Evolutionary conservation across 192 early-diverging fungal species (phyloP), one percentile per base, ranked within the genome.

Genomic region (Dissophora ornata): DNA sequence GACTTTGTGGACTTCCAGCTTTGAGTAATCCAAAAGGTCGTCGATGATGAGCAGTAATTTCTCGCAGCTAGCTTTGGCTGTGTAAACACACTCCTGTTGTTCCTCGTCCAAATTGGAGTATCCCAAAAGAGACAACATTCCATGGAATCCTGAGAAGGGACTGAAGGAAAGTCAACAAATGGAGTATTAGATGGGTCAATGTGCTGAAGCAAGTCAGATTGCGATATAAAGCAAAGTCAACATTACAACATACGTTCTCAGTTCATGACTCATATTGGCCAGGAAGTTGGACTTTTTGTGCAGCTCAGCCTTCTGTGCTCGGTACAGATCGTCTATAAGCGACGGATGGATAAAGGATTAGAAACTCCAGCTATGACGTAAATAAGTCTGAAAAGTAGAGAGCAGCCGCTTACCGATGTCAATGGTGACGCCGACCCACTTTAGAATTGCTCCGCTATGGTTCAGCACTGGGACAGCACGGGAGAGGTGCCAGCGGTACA

Each of bases 1-100:
- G 11, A 88, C 81, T 29, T 85, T 84, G 24, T 86, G 85, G 6
- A 86, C 88, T 53, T 90, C 88, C 46, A 88, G 64, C 55, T 88
- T 88, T 13, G 84, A 85, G 57, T 87, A 87, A 48, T 90, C 61
- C 58, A 64, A 53, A 19, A 61, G 48, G 47, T 74, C 80, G 40
- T 80, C 82, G 57, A 85, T 85, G 38, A 86, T 85, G 33, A 77
- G 57, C 3, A 85, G 47, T 15, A 85, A 44, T 60, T 81, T 82
- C 51, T 85, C 82, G 51, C 84, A 85, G 19, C 80, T 81, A 28
- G 81, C 67, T 29, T 85, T 85, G 29, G 84, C 84, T 16, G 82
- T 85, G 41, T 68, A 48, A 6, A 85, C 84, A 53, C 79, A 78
- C 45, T 85, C 84, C 22, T 66, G 46, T 25, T 85, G 84, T 28